Base-by-base conservation (phyloP, 306 rosid genomes). In the Gynostemma pentaphyllum region DNA sequence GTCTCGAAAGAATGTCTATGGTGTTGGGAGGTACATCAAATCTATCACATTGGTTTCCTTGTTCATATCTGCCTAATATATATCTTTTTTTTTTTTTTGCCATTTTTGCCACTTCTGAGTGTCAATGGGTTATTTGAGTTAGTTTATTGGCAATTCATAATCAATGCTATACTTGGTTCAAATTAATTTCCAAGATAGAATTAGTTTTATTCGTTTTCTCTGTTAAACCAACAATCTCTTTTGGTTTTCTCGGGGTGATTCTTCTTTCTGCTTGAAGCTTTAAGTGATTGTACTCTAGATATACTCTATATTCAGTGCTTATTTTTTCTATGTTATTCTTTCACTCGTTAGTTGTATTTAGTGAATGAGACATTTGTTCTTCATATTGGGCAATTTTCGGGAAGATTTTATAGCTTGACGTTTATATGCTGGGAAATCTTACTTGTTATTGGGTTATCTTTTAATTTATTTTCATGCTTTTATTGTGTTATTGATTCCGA, bases 1-100 rank as follows among this genome's bases (percentile, higher is more conserved):
- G 76, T 76, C 12, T 85, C 96, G 0, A 74, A 79, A 14, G 76
- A 83, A 1, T 86, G 94, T 32, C 87, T 92, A 5, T 92, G 99
- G 99, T 92, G 99, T 66, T 92, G 99, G 99, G 96, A 92, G 99
- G 99, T 92, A 65, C 68, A 36, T 65, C 13, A 12, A 9, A 44
- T 3, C 51, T n/a, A 62, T 10, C 7, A 19, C 21, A 68, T 62
- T 4, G 2, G 53, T 55, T 36, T 52, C 34, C 22, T 23, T 40
- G 26, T 53, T 49, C 28, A 7, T 16, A 11, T 62, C 52, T 59
- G 23, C 12, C 2, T 41, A 4, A 34, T 49, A 41, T 23, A 2
- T 64, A 26, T 51, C n/a, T n/a, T n/a, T n/a, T n/a, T n/a, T 9
- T 50, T 52, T 29, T 44, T 11, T 4, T 39, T 5, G 26, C 60